Conservation (phyloP, 345 rosid species). For the Abelmoschus esculentus region DNA sequence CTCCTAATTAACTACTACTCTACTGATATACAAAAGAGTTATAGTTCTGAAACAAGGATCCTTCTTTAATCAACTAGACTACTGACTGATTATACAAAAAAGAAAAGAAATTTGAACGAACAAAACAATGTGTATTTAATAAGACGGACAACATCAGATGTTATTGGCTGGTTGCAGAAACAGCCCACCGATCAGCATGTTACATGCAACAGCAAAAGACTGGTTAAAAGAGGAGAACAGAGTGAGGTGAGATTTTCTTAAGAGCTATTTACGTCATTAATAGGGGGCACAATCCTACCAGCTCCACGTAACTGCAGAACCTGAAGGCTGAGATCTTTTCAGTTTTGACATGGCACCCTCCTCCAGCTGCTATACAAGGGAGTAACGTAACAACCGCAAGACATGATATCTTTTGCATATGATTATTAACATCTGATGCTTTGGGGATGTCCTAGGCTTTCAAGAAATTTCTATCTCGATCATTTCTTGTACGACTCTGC, state of each 20-base stretch:
- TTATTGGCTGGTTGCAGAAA: background rate
- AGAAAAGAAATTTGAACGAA: background rate
- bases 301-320: slow-evolving; percentile 13
- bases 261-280: background rate
- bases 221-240: background rate
- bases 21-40: background rate
- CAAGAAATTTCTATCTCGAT: slow-evolving; percentile 7
- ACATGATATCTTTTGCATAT: slow-evolving; percentile 4
- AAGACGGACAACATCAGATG: background rate
- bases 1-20: background rate
- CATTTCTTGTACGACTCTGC: slow-evolving; percentile 41
- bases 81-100: background rate
- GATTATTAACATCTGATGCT: background rate
- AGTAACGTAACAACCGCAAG: slow-evolving; percentile 6
- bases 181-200: background rate
- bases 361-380: slow-evolving; percentile 12
- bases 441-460: background rate
- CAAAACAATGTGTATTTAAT: background rate
- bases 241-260: slow-evolving; percentile 4
- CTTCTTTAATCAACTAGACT: no score
- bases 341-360: slow-evolving; percentile 4
- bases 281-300: slow-evolving; percentile 2
- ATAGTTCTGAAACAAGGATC: no score
- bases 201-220: background rate
- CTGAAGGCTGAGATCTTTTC: slow-evolving; percentile 13